Conservation (phyloP, 2,329 filamentous ascomycete species). For the Hymenoscyphus scutula region DNA sequence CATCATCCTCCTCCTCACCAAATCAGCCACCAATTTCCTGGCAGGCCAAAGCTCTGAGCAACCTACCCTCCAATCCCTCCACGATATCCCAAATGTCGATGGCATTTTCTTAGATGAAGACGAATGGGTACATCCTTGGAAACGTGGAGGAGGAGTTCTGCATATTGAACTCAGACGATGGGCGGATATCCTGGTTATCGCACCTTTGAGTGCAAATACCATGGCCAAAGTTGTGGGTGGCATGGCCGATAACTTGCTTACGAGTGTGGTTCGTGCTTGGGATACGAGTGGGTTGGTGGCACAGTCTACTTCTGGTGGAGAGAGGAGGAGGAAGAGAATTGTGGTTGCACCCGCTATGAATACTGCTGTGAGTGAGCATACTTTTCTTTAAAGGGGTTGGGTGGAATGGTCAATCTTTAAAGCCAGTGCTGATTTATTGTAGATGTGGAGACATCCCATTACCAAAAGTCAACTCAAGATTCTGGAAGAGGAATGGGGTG, state of each 20-base stretch:
- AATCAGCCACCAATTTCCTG: slow-evolving; percentile 72
- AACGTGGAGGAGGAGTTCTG: slow-evolving; percentile 72
- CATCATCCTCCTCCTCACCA: slow-evolving; percentile 81
- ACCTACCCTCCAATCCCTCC: slow-evolving; percentile 61
- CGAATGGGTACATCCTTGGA: slow-evolving; percentile 81
- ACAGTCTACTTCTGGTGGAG: slow-evolving; percentile 10
- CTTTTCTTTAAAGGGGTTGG: too few species aligned
- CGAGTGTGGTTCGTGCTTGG: slow-evolving; percentile 79
- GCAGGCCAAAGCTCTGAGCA: slow-evolving; percentile 74
- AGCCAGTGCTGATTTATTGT: background rate
- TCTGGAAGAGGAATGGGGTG: slow-evolving; percentile 73
- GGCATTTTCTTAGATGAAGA: slow-evolving; percentile 79
- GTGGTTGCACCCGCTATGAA: slow-evolving; percentile 85
- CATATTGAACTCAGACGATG: slow-evolving; percentile 86
- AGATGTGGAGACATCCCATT: slow-evolving; percentile 83
- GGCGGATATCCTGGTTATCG: slow-evolving; percentile 78
- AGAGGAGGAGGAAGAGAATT: slow-evolving; percentile 57
- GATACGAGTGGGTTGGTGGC: slow-evolving; percentile 52
- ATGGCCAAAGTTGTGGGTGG: slow-evolving; percentile 82
- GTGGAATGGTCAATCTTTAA: background rate
- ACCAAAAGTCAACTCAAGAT: slow-evolving; percentile 69
- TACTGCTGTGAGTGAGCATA: slow-evolving; percentile 46
- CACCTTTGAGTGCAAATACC: slow-evolving; percentile 79
- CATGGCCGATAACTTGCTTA: slow-evolving; percentile 74
- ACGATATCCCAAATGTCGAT: slow-evolving; percentile 67